Percentiles rank a stretch among this genome's conserved stretches.
phyloP scores from a whole-genome alignment of 768 basidiomycete species.

The Heimioporus sp. region DNA sequence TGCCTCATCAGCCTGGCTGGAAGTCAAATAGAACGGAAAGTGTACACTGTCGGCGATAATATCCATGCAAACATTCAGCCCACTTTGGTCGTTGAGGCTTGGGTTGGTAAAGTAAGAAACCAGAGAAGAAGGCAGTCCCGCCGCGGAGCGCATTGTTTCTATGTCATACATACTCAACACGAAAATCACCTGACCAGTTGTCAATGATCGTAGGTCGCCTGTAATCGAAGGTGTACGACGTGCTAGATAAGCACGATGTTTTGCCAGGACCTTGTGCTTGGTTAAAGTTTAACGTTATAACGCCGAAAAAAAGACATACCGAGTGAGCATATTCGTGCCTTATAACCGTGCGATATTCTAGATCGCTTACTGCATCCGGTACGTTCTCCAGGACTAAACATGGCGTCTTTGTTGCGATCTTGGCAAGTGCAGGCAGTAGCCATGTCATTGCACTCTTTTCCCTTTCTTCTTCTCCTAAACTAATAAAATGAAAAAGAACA shows the following conservation, averaged over 20 bases:
- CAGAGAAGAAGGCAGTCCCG: constrained; percentile 77
- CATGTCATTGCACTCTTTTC: constrained; percentile 72
- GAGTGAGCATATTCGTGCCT: constrained; percentile 80
- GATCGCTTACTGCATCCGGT: constrained; percentile 79
- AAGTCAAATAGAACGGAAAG: not conserved
- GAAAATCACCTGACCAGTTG: constrained; percentile 83
- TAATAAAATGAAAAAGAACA: constrained; percentile 79
- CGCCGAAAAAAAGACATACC: constrained; percentile 40
- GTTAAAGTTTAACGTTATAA: constrained; percentile 1
- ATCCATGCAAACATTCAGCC: constrained; percentile 77
- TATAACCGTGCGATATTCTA: constrained; percentile 91
- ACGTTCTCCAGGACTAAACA: constrained; percentile 78
- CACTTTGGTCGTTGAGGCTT: constrained; percentile 69
- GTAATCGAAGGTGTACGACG: constrained; percentile 64
- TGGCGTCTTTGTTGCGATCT: constrained; percentile 87
- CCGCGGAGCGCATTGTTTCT: constrained; percentile 80
- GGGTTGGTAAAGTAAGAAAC: constrained; percentile 87
- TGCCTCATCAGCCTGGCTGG: not conserved
- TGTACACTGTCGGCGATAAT: constrained; percentile 80
- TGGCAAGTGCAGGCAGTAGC: constrained; percentile 70
- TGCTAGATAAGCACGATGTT: constrained; percentile 63
- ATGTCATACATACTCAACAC: constrained; percentile 83
- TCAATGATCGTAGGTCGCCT: constrained; percentile 69
- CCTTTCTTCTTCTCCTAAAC: constrained; percentile 34
- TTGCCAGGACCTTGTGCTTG: constrained; percentile 56